These are phyloP conservation scores for Uronychia binucleata DNA, from an alignment of 73 alveolate species.

Conservation along the genomic window DNA sequence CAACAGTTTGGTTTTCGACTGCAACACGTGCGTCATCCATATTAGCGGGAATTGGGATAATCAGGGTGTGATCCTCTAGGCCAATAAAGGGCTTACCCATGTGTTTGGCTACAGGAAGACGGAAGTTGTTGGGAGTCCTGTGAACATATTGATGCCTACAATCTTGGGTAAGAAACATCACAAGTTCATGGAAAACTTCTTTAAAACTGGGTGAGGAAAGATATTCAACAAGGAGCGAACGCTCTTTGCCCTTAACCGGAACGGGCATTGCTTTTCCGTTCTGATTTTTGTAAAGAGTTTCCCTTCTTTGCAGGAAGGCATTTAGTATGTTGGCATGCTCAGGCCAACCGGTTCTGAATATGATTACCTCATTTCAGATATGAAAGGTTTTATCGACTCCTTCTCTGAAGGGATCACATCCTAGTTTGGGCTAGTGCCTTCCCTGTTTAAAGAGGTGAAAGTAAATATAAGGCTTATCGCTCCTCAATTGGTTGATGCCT, in stretches of 20 bases:
- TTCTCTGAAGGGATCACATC: constrained; percentile 39
- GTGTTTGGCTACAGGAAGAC: constrained; percentile 26
- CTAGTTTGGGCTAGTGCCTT: constrained; percentile 13
- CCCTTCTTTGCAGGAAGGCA: constrained; percentile 43
- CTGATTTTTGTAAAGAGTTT: constrained; percentile 21
- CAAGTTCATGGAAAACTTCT: constrained; percentile 29
- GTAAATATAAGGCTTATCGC: constrained; percentile 30
- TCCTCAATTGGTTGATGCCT: constrained; percentile 31
- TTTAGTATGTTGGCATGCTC: constrained; percentile 54
- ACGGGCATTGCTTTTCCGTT: constrained; percentile 41
- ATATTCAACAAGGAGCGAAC: constrained; percentile 30
- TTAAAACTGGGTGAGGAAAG: constrained; percentile 26
- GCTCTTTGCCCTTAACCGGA: constrained; percentile 26
- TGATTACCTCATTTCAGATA: constrained; percentile 34
- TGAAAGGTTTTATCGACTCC: constrained; percentile 22
- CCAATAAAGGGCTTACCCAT: constrained; percentile 23
- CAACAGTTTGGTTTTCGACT: too few species aligned
- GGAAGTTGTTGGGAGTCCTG: too few species aligned
- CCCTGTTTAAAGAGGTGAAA: constrained; percentile 15
- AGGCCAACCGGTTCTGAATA: constrained; percentile 20
- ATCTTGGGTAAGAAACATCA: constrained; percentile 26
- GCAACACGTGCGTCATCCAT: constrained; percentile 33
- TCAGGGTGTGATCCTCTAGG: constrained; percentile 29
- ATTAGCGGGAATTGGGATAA: constrained; percentile 36
- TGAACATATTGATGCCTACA: too few species aligned